Evolutionary conservation across 1,284 basidiomycete genomes (phyloP), one percentile per base, ranked within the genome.

Genomic region (Ganoderma lingzhi): DNA sequence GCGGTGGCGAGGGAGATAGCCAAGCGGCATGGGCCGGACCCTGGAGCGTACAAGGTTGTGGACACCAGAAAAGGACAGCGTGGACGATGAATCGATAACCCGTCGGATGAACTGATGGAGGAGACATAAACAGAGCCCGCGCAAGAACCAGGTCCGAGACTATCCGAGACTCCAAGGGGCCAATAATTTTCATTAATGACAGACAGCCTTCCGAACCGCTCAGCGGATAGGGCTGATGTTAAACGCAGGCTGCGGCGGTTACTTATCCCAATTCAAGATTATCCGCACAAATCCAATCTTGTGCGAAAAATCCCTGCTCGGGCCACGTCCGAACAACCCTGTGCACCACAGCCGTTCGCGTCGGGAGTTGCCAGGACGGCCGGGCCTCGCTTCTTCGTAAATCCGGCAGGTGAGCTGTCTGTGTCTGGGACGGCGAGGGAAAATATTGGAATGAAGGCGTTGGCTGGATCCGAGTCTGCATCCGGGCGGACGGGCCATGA

Each of bases 401-500:
- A 30, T 30, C 45, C 44, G 32, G 32, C 14, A 19, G 35, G 61
- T 51, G 55, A 35, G 55, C 63, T 63, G n/a, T 23, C 35, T 37
- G 8, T 63, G n/a, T 23, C 35, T 37, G 8, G 53, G 42, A 41
- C 12, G 58, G 64, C 35, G 55, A 41, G 17, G 9, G 12, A 60
- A 65, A 60, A 66, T 56, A 60, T 35, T 41, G 51, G 59, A 53
- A 62, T 51, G 48, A 23, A 51, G 48, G 48, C 48, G 48, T 51
- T 23, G 10, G 23, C 48, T 51, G 48, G 23, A 51, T 51, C 48
- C 48, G 48, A 51, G 48, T 51, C 48, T 51, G 48, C 70, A 72
- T 37, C 68, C 71, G 66, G 19, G 15, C 10, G 9, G 35, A 39
- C 35, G 35, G 59, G 65, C 60, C 72, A 73, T 66, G 72, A 73